A percentile compares a stretch with the other conserved stretches of the same genome.
Evolutionary conservation across 2,329 filamentous ascomycete species (phyloP).

Genomic region (Amylocarpus encephaloides): DNA sequence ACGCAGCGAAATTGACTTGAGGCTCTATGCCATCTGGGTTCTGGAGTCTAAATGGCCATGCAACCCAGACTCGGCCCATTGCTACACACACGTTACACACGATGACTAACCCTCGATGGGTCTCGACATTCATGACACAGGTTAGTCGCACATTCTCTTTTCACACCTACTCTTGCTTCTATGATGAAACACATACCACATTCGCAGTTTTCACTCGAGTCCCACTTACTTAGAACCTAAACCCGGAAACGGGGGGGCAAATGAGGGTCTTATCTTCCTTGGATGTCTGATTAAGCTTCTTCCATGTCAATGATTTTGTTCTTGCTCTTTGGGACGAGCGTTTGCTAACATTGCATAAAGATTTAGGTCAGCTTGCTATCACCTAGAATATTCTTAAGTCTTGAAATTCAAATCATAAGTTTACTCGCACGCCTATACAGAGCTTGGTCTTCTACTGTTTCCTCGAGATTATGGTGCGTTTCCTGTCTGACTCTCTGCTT

Average conservation of each 20-base stretch:
- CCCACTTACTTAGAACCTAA: constrained; percentile 52
- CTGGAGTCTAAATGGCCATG: no score
- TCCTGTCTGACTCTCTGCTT: no score
- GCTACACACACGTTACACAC: neutral
- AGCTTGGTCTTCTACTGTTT: no score
- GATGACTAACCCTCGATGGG: neutral
- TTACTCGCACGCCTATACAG: no score
- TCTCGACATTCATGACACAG: constrained; percentile 2
- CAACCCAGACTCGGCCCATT: neutral
- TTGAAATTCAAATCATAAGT: no score
- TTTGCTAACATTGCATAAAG: no score
- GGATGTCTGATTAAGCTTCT: constrained; percentile 57
- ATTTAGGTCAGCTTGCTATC: no score
- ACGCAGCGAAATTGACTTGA: neutral
- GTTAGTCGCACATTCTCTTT: constrained; percentile 14
- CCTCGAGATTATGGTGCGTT: no score
- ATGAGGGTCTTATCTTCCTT: constrained; percentile 68
- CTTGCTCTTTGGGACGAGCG: no score
- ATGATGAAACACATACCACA: constrained; percentile 73
- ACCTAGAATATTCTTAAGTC: no score
- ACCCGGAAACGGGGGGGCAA: constrained; percentile 41
- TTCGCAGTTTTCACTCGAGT: constrained; percentile 89
- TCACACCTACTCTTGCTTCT: constrained; percentile 23
- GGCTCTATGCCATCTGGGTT: no score
- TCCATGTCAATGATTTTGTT: neutral